Evolutionary conservation across 805 yeast species (phyloP), one percentile per base, ranked within the genome.

Genomic region (Blastobotrys muscicola): DNA sequence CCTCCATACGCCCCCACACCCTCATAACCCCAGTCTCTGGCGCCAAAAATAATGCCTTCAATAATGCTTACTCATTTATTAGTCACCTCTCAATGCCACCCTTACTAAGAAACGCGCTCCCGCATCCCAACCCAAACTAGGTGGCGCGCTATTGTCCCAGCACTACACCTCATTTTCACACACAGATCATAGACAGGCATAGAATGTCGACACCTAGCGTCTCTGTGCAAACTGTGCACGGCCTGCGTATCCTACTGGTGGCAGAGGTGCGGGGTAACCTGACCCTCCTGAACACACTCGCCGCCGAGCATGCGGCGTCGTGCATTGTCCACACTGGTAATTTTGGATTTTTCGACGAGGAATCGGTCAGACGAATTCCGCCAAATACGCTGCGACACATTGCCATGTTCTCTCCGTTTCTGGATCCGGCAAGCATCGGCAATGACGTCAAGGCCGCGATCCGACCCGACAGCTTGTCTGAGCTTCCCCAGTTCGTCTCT

Each of bases 281-380:
- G 16, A 61, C 74, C 1, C 58, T 64, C 9, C 53, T 78, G 46
- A 78, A 79, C 55, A 60, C 56, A 29, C 65, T 79, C 29, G 82
- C 80, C 0, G 48, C 45, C 5, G 55, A 61, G 38, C 67, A 72
- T 48, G 46, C 60, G 1, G 83, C 82, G 2, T 69, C 71, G 34
- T 52, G 73, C 15, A 70, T 82, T 23, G 66, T 82, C 10, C 87
- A 82, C 55, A 78, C 85, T 3, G 89, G 90, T n/a, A 80, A 78
- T 47, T 82, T 82, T 64, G 94, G 94, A 9, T 81, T 83, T 57
- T 76, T 82, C 62, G 83, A 82, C 53, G 62, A 62, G 31, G 72
- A 70, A 12, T 74, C 82, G 36, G 68, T 81, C 5, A 64, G 60
- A 15, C 64, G 67, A 53, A 78, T 76, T 45, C 73, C 72, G 57